Percentiles rank a stretch among this genome's conserved stretches.
These are phyloP conservation scores for Tulasnella sp. DNA, from an alignment of 768 basidiomycete species.

Conservation along the genomic window DNA sequence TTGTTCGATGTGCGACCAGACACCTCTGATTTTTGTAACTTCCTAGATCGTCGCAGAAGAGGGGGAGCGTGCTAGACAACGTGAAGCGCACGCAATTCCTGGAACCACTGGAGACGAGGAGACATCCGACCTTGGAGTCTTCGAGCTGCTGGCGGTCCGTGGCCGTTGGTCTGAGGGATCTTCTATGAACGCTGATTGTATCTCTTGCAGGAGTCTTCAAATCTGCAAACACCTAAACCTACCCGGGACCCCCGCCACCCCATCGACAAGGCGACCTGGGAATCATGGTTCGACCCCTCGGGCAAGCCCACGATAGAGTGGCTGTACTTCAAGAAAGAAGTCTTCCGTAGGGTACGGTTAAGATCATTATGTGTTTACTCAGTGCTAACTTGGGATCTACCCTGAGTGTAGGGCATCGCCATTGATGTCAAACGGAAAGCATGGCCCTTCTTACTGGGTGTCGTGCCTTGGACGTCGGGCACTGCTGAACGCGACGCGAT, in stretches of 20 bases:
- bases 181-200: constrained; percentile 31
- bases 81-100: constrained; percentile 69
- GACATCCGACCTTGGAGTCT: constrained; percentile 74
- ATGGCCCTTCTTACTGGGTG: constrained; percentile 89
- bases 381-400: background rate
- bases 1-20: background rate
- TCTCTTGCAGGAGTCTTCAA: constrained; percentile 41
- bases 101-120: constrained; percentile 49
- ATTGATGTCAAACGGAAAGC: constrained; percentile 62
- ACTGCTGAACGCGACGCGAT: constrained; percentile 53
- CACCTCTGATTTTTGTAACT: background rate
- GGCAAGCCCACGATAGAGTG: constrained; percentile 61
- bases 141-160: constrained; percentile 56
- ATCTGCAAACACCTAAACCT: constrained; percentile 74
- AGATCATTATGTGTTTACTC: background rate
- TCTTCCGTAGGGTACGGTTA: constrained; percentile 52
- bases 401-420: constrained; percentile 47
- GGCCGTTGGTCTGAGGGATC: constrained; percentile 29
- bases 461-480: constrained; percentile 74
- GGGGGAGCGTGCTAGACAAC: constrained; percentile 80
- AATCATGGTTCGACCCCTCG: constrained; percentile 69
- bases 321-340: constrained; percentile 68
- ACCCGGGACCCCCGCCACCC: constrained; percentile 78
- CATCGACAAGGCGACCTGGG: constrained; percentile 67
- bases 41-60: constrained; percentile 84